Percentiles rank a stretch among this genome's conserved stretches.
These are phyloP conservation scores for Leccinum uliginosum DNA, from an alignment of 768 basidiomycete genomes.

Conservation along the genomic window DNA sequence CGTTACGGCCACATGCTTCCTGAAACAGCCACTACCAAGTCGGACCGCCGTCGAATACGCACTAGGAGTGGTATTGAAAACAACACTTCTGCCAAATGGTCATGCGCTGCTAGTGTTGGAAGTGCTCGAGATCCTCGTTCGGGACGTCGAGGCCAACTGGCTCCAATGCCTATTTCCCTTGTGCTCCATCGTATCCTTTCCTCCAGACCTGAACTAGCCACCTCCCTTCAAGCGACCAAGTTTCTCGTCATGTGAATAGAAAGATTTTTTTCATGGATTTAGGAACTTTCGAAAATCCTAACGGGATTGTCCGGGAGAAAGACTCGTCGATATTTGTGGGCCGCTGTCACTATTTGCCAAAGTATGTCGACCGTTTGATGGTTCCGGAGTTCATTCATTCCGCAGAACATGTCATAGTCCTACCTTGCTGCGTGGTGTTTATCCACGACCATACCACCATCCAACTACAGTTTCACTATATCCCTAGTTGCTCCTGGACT, in stretches of 20 bases:
- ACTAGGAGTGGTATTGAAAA: slow-evolving; percentile 8
- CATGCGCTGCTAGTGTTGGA: neutral
- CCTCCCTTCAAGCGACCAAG: neutral
- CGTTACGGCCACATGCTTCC: too few relatives aligned
- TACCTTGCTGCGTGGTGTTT: slow-evolving; percentile 22
- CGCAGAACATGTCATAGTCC: slow-evolving; percentile 15
- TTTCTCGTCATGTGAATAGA: neutral
- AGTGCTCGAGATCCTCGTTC: neutral
- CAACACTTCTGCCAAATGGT: slow-evolving; percentile 1
- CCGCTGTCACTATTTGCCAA: neutral
- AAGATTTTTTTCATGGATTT: neutral
- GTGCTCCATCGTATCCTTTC: neutral
- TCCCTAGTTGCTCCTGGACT: slow-evolving; percentile 23
- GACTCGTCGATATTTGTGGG: neutral
- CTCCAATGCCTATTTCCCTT: neutral
- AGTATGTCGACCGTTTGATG: slow-evolving; percentile 1
- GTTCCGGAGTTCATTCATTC: slow-evolving; percentile 9
- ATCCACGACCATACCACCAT: slow-evolving; percentile 24
- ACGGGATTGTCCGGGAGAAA: neutral
- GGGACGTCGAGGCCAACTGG: neutral
- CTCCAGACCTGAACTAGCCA: neutral
- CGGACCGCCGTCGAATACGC: slow-evolving; percentile 23
- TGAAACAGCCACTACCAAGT: slow-evolving; percentile 25
- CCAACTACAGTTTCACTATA: neutral
- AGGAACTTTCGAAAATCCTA: neutral